These are phyloP conservation scores for Talaromyces verruculosus DNA, from an alignment of 2,329 filamentous ascomycete species.

Conservation along the genomic window DNA sequence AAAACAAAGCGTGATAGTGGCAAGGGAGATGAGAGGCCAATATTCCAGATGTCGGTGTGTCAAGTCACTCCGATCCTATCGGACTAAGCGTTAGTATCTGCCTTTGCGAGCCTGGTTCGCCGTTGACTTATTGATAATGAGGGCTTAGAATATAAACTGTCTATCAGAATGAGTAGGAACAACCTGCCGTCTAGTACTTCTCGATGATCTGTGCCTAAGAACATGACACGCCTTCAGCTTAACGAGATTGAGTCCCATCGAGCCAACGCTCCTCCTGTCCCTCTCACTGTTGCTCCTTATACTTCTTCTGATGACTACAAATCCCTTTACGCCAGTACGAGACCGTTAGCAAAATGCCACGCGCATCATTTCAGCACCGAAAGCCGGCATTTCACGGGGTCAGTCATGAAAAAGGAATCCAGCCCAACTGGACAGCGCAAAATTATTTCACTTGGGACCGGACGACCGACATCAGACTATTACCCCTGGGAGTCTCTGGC, in stretches of 20 bases:
- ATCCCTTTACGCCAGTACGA: neutral
- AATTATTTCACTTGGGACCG: neutral
- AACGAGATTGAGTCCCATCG: neutral
- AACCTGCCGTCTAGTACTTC: neutral
- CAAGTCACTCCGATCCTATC: too few relatives aligned
- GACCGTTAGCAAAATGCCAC: neutral
- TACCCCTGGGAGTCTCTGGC: neutral
- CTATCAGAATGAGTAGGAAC: neutral
- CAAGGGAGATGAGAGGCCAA: too few relatives aligned
- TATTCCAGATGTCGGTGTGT: too few relatives aligned
- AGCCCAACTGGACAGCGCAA: neutral
- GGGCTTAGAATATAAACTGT: neutral
- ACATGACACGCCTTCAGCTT: neutral
- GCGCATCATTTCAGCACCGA: neutral
- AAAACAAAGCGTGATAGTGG: too few relatives aligned
- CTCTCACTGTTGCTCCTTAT: neutral
- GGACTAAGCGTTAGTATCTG: too few relatives aligned
- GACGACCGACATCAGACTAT: neutral
- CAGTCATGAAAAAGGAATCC: neutral
- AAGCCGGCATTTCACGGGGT: neutral
- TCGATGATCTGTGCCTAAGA: neutral
- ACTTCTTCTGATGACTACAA: neutral
- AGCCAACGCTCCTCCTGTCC: neutral
- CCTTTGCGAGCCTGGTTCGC: too few relatives aligned
- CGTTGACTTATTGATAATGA: neutral